Base-by-base conservation (phyloP, 1,284 basidiomycete species). In the Pterulicium gracile region DNA sequence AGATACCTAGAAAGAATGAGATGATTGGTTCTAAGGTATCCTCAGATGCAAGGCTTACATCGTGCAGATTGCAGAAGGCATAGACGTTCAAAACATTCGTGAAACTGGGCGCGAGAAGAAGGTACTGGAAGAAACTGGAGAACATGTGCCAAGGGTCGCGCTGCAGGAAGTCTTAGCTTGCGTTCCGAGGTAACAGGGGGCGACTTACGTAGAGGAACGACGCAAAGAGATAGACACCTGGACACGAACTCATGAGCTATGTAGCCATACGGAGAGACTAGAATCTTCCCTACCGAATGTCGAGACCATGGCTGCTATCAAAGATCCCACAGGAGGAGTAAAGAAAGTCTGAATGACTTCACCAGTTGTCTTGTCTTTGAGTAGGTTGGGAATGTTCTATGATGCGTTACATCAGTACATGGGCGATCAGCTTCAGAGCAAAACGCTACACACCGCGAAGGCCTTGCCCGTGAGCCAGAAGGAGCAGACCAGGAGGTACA, bases 81-180 rank as follows among this genome's bases (percentile, higher is more conserved):
- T 96, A 97, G 24, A 95, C 89, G 63, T 96, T 96, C 55, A 98
- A 76, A 21, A 96, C 83, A 58, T 96, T 97, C 43, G 84, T 92
- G 67, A 95, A 94, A 55, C 86, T 90, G 0, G 89, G 89, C 14
- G 92, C 93, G 46, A 96, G 64, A 52, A 83, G 79, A 55, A 96
- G 68, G 62, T 96, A 98, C 63, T 96, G 94, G 54, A 86, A 72
- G 73, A 97, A 94, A 57, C 89, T 93, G n/a, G 89, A 91, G 63
- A 95, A 79, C 84, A 98, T 89, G 62, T 98, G 94, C 94, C 94
- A 97, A 3, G 94, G 94, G 65, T 98, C 94, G 50, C 87, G 79
- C 86, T 92, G 52, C 12, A 50, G 43, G 34, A 50, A 24, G 14
- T n/a, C 19, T 49, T 35, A 41, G 47, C 50, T 51, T 44, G 34